Evolutionary conservation across 192 early-diverging fungal species (phyloP).

Genomic region (Podochytrium sp.): DNA sequence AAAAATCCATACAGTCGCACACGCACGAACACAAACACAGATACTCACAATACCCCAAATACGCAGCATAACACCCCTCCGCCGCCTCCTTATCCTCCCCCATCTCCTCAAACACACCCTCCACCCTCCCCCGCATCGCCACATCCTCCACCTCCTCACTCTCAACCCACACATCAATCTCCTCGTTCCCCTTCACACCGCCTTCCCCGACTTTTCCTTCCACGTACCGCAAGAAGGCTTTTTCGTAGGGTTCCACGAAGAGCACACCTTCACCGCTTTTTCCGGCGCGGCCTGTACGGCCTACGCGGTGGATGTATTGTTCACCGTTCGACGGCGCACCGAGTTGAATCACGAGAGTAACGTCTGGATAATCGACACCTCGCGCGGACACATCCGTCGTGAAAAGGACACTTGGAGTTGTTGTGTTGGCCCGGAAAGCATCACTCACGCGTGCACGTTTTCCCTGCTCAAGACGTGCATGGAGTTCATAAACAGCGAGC

Average conservation of each 20-base stretch:
- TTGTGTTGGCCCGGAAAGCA: slow-evolving; percentile 69
- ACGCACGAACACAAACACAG: background rate
- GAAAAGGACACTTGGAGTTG: slow-evolving; percentile 69
- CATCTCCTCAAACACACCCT: background rate
- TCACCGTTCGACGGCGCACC: slow-evolving; percentile 82
- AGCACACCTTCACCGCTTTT: slow-evolving; percentile 86
- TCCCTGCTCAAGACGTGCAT: slow-evolving; percentile 79
- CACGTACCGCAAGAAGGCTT: slow-evolving; percentile 64
- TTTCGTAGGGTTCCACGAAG: slow-evolving; percentile 79
- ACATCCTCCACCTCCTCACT: slow-evolving; percentile 30
- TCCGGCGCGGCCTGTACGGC: slow-evolving; percentile 95
- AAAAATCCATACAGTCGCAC: background rate
- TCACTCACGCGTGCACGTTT: slow-evolving; percentile 73
- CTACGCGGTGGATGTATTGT: slow-evolving; percentile 95
- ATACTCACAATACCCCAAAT: slow-evolving; percentile 69
- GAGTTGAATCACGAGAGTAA: slow-evolving; percentile 87
- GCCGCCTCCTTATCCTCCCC: slow-evolving; percentile 40
- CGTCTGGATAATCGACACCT: slow-evolving; percentile 96
- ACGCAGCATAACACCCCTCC: slow-evolving; percentile 60
- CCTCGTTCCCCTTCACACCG: slow-evolving; percentile 29
- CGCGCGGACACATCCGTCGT: slow-evolving; percentile 97
- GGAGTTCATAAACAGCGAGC: slow-evolving; percentile 62
- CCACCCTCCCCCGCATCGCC: slow-evolving; percentile 30
- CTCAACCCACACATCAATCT: slow-evolving; percentile 9
- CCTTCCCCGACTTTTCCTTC: slow-evolving; percentile 22